Evolutionary conservation across 164 flowering plant genomes (phyloP).

Genomic region (Vitis amurensis): DNA sequence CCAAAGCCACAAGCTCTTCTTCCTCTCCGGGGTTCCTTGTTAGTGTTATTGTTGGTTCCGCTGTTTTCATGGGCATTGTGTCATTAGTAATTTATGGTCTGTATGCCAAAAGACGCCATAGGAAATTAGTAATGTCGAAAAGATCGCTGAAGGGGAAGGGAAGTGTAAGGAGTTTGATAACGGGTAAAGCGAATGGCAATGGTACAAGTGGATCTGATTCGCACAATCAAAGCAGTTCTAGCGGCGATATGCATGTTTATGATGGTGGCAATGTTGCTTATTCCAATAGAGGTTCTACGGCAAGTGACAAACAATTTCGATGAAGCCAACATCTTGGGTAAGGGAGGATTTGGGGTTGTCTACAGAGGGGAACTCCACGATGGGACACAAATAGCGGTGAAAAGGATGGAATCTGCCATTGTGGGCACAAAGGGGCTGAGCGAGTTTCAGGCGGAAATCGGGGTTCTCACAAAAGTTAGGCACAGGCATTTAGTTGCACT

Average conservation of each 20-base stretch:
- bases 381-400: slow-evolving; percentile 53
- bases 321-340: slow-evolving; percentile 42
- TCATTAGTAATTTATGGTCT: slow-evolving; percentile 9
- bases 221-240: slow-evolving; percentile 26
- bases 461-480: slow-evolving; percentile 51
- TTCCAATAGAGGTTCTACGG: slow-evolving; percentile 47
- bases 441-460: slow-evolving; percentile 60
- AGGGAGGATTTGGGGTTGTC: slow-evolving; percentile 60
- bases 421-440: slow-evolving; percentile 41
- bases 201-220: slow-evolving; percentile 22
- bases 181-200: slow-evolving; percentile 21
- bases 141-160: slow-evolving; percentile 17
- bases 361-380: slow-evolving; percentile 53
- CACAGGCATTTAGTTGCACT: slow-evolving; percentile 59
- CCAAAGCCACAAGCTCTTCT: neutral
- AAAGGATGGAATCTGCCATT: slow-evolving; percentile 45
- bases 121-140: slow-evolving; percentile 5
- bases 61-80: slow-evolving; percentile 11
- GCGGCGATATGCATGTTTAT: slow-evolving; percentile 22
- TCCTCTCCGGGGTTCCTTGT: slow-evolving; percentile 10
- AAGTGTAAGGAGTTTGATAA: slow-evolving; percentile 8
- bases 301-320: slow-evolving; percentile 48
- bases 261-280: slow-evolving; percentile 39
- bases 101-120: slow-evolving; percentile 10
- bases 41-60: slow-evolving; percentile 18